Evolutionary conservation across 805 yeast genomes (phyloP).

Genomic region (Yamadazyma akitaensis): DNA sequence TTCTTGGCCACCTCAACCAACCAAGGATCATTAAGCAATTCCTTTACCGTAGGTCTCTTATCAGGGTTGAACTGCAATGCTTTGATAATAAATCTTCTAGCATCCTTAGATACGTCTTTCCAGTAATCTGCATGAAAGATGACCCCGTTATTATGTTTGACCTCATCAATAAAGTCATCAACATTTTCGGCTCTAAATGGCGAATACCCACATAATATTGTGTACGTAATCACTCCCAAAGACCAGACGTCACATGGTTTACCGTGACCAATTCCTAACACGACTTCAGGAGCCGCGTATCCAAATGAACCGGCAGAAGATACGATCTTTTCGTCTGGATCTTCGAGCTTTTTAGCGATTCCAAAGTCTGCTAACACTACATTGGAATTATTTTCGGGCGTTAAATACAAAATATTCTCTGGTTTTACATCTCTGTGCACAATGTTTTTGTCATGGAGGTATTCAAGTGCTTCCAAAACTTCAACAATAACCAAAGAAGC

Average conservation of each 20-base stretch:
- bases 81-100: constrained; percentile 70
- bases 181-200: constrained; percentile 87
- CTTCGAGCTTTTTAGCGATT: constrained; percentile 73
- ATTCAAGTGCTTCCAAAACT: constrained; percentile 71
- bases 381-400: constrained; percentile 52
- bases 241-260: constrained; percentile 97
- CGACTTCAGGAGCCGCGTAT: constrained; percentile 95
- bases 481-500: constrained; percentile 76
- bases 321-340: constrained; percentile 57
- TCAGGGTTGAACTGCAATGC: constrained; percentile 68
- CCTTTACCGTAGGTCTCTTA: constrained; percentile 63
- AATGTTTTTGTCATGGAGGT: constrained; percentile 71
- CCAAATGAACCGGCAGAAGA: constrained; percentile 91
- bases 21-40: constrained; percentile 76
- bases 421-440: constrained; percentile 96
- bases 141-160: constrained; percentile 68
- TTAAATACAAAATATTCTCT: constrained; percentile 78
- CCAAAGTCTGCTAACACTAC: constrained; percentile 95
- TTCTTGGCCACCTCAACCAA: constrained; percentile 45
- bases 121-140: constrained; percentile 85
- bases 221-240: constrained; percentile 87
- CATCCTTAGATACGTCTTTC: constrained; percentile 75
- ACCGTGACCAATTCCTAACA: constrained; percentile 81
- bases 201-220: constrained; percentile 85
- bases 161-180: constrained; percentile 77